Evolutionary conservation across 2,329 filamentous ascomycete genomes (phyloP).

Genomic region (Venturia aucupariae): DNA sequence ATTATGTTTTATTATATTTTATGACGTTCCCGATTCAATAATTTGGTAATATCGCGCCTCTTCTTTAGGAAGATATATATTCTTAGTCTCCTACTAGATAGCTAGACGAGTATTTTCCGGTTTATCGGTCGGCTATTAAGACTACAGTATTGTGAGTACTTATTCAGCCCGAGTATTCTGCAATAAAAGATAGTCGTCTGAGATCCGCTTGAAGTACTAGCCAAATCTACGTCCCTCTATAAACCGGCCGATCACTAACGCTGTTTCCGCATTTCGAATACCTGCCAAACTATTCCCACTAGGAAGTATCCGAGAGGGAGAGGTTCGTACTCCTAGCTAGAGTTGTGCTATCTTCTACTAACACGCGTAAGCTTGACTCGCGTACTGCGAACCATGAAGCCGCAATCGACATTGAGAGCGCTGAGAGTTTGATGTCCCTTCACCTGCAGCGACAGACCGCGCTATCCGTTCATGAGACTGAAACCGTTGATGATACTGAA

Average conservation of each 20-base stretch:
- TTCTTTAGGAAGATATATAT: too few species aligned
- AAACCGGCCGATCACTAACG: slow-evolving; percentile 17
- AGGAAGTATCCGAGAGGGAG: slow-evolving; percentile 15
- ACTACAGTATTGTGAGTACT: slow-evolving; percentile 17
- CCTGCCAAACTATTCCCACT: slow-evolving; percentile 17
- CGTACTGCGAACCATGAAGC: slow-evolving; percentile 17
- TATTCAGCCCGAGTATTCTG: slow-evolving; percentile 16
- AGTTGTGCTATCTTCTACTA: slow-evolving; percentile 15
- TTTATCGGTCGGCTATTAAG: slow-evolving; percentile 16
- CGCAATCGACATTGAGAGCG: slow-evolving; percentile 17
- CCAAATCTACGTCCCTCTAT: slow-evolving; percentile 16
- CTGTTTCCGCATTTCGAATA: slow-evolving; percentile 18
- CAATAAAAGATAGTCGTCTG: slow-evolving; percentile 16
- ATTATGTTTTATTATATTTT: too few species aligned
- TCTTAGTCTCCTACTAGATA: too few species aligned
- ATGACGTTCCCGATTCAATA: too few species aligned
- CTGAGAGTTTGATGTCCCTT: slow-evolving; percentile 18
- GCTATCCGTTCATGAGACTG: slow-evolving; percentile 6
- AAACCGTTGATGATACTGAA: slow-evolving; percentile 16
- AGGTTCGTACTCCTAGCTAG: slow-evolving; percentile 17
- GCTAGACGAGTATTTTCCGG: too few species aligned
- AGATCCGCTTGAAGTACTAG: slow-evolving; percentile 16
- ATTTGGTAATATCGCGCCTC: too few species aligned
- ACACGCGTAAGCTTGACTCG: slow-evolving; percentile 17
- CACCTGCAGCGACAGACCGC: slow-evolving; percentile 16